phyloP scores from a whole-genome alignment of 2,329 filamentous ascomycete species.

The Ophiostoma tasmaniense region DNA sequence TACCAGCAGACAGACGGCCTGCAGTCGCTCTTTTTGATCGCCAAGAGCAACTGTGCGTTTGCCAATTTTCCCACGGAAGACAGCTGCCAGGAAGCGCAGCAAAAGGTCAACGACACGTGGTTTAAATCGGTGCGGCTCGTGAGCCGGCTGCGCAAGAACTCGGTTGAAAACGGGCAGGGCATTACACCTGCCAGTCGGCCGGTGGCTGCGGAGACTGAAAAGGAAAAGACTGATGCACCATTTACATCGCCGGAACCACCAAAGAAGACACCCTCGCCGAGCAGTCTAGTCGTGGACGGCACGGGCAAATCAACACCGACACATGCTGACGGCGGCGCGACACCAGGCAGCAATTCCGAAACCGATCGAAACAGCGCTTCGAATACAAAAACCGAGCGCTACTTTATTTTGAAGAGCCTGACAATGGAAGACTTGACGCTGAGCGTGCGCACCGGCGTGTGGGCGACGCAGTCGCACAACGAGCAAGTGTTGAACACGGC shows the following conservation, averaged over 20 bases:
- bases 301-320: background rate
- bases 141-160: slow-evolving; percentile 63
- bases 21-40: slow-evolving; percentile 86
- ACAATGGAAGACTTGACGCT: slow-evolving; percentile 84
- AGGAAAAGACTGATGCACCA: background rate
- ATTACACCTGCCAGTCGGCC: slow-evolving; percentile 46
- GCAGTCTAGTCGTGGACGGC: slow-evolving; percentile 13
- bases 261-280: background rate
- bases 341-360: background rate
- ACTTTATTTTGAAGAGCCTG: slow-evolving; percentile 88
- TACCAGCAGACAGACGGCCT: slow-evolving; percentile 70
- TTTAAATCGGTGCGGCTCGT: slow-evolving; percentile 82
- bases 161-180: slow-evolving; percentile 38
- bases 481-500: slow-evolving; percentile 76
- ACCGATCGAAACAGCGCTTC: slow-evolving; percentile 19
- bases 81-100: slow-evolving; percentile 67
- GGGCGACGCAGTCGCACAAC: slow-evolving; percentile 93
- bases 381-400: slow-evolving; percentile 53
- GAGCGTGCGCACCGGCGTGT: slow-evolving; percentile 79
- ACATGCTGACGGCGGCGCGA: background rate
- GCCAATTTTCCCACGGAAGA: slow-evolving; percentile 84
- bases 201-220: slow-evolving; percentile 17
- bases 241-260: background rate
- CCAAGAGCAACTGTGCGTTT: slow-evolving; percentile 95
- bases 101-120: slow-evolving; percentile 79